Conservation (phyloP, 129 eudicot genomes). For the Lonicera japonica region DNA sequence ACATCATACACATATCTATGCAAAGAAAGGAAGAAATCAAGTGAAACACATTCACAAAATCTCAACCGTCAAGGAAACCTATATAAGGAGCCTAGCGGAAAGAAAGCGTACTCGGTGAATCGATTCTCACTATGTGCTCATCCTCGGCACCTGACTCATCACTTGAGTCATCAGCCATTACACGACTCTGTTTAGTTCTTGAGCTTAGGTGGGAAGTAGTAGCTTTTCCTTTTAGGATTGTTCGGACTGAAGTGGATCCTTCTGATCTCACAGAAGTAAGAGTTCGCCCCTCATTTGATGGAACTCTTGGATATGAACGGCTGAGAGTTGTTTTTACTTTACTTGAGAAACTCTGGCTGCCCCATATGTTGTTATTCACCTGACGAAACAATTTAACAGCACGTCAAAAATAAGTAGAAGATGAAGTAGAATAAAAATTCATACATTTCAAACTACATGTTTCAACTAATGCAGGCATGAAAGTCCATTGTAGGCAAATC, state of each 20-base stretch:
- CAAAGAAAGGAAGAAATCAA: too few species aligned
- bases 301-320: conserved; percentile 53
- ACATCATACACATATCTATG: too few species aligned
- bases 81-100: conserved; percentile 25
- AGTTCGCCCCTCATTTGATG: conserved; percentile 25
- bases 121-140: conserved; percentile 72
- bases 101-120: conserved; percentile 84
- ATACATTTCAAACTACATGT: too few species aligned
- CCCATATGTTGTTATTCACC: conserved; percentile 28
- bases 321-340: conserved; percentile 34
- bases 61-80: too few species aligned
- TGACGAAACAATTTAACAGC: conserved; percentile 12
- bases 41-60: too few species aligned
- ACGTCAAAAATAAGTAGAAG: background rate
- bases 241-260: conserved; percentile 55
- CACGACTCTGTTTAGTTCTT: conserved; percentile 14
- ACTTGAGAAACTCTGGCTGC: conserved; percentile 18
- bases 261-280: conserved; percentile 66
- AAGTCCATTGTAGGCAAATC: too few species aligned
- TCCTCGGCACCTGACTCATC: conserved; percentile 86
- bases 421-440: background rate
- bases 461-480: too few species aligned
- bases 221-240: conserved; percentile 10
- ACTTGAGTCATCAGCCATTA: conserved; percentile 50
- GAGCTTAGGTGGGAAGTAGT: conserved; percentile 9